Conservation (phyloP, 2,329 filamentous ascomycete genomes). For the Chalaropsis ovoidea region DNA sequence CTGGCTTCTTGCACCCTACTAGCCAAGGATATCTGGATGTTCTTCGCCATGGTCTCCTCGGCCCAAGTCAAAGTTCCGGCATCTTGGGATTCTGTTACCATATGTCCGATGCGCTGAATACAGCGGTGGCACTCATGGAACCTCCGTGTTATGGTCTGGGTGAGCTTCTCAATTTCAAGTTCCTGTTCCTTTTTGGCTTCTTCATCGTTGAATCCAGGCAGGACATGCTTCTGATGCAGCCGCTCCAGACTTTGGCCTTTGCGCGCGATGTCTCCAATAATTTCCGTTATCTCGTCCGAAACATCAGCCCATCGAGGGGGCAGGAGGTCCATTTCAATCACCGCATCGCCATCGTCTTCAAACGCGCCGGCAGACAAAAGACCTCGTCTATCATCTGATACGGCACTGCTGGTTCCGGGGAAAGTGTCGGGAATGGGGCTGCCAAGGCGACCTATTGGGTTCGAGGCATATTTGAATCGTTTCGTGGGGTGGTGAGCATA, state of each 20-base stretch:
- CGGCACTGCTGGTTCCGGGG: conserved; percentile 39
- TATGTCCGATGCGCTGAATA: conserved; percentile 76
- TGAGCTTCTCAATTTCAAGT: conserved; percentile 77
- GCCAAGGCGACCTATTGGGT: conserved; percentile 35
- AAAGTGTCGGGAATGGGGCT: conserved; percentile 53
- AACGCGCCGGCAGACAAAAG: conserved; percentile 73
- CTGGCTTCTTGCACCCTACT: conserved; percentile 83
- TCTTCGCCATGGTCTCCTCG: conserved; percentile 91
- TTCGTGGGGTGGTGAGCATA: conserved; percentile 90
- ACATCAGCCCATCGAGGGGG: conserved; percentile 93
- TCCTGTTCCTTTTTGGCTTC: conserved; percentile 80
- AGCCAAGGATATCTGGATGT: conserved; percentile 87
- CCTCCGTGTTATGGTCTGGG: conserved; percentile 74
- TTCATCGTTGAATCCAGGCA: conserved; percentile 94
- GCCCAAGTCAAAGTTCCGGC: conserved; percentile 63
- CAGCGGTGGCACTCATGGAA: conserved; percentile 86
- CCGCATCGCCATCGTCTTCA: conserved; percentile 78
- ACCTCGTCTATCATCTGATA: conserved; percentile 53
- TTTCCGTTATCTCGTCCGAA: conserved; percentile 82
- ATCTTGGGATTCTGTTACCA: conserved; percentile 71
- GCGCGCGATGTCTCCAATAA: conserved; percentile 66
- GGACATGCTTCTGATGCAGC: conserved; percentile 90
- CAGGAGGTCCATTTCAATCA: conserved; percentile 96
- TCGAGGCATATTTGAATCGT: conserved; percentile 58
- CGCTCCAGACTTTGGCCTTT: conserved; percentile 81